Percentiles rank a stretch among this genome's conserved stretches.
These are phyloP conservation scores for Colletotrichum sp. DNA, from an alignment of 2,329 filamentous ascomycete genomes.

Conservation along the genomic window DNA sequence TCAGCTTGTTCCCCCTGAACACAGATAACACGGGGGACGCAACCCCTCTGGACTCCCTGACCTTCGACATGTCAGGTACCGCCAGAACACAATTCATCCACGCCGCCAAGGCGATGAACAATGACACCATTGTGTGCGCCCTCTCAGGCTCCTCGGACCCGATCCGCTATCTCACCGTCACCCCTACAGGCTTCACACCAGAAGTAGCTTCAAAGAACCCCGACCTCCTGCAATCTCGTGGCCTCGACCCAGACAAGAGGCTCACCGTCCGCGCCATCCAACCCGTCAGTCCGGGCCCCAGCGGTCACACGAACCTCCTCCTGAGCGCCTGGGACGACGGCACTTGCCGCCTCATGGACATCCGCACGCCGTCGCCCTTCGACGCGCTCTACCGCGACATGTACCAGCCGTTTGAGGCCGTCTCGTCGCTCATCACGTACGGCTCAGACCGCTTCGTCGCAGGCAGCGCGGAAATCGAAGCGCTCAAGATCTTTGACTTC, in stretches of 20 bases:
- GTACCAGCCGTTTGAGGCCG: conserved; percentile 50
- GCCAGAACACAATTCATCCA: conserved; percentile 28
- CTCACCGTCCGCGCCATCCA: conserved; percentile 52
- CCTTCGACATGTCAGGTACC: conserved; percentile 14
- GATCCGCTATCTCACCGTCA: conserved; percentile 50
- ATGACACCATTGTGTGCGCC: conserved; percentile 49
- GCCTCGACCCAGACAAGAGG: conserved; percentile 33
- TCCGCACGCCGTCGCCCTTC: conserved; percentile 50
- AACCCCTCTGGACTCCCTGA: conserved; percentile 5
- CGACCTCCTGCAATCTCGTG: conserved; percentile 27
- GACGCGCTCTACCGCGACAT: conserved; percentile 59
- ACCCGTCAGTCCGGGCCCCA: conserved; percentile 36
- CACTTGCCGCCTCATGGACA: conserved; percentile 44
- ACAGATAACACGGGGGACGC: background rate
- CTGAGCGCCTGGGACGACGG: conserved; percentile 61
- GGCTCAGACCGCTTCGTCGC: conserved; percentile 56
- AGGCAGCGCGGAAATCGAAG: conserved; percentile 47
- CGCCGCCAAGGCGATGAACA: conserved; percentile 50
- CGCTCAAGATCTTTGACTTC: conserved; percentile 59
- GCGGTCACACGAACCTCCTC: conserved; percentile 43
- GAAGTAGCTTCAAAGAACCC: conserved; percentile 37
- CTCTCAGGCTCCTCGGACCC: conserved; percentile 45
- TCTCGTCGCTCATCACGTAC: conserved; percentile 53
- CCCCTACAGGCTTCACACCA: conserved; percentile 48
- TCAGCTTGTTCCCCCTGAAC: conserved; percentile 21